phyloP scores from a whole-genome alignment of 306 rosid genomes.

The Amphicarpaea edgeworthii region DNA sequence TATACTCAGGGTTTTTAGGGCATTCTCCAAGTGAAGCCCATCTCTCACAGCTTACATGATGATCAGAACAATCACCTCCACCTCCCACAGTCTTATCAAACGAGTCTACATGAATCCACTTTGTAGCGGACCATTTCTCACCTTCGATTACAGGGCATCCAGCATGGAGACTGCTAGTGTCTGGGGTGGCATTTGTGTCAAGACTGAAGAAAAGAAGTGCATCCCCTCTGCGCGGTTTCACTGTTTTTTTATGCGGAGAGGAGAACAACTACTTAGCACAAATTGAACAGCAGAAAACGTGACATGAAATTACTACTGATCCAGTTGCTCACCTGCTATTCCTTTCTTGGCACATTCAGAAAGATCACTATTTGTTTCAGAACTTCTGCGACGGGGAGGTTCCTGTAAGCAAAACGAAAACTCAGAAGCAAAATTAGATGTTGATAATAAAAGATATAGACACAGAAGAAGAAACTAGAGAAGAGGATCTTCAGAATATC shows the following conservation, averaged over 20 bases:
- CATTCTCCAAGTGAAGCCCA: slow-evolving; percentile 99
- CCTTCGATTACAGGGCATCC: slow-evolving; percentile 98
- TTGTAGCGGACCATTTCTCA: slow-evolving; percentile 99
- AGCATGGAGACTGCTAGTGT: slow-evolving; percentile 85
- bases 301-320: slow-evolving; percentile 8
- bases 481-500: slow-evolving; percentile 34
- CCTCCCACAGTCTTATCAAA: slow-evolving; percentile 69
- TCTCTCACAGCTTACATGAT: slow-evolving; percentile 80
- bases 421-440: slow-evolving; percentile 40
- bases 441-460: background rate
- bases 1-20: slow-evolving; percentile 80
- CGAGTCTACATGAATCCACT: slow-evolving; percentile 95
- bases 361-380: slow-evolving; percentile 63
- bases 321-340: slow-evolving; percentile 72
- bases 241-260: too few species aligned
- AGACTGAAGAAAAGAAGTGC: slow-evolving; percentile 99
- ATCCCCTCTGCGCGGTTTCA: slow-evolving; percentile 93
- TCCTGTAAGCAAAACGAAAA: slow-evolving; percentile 58
- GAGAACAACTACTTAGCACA: slow-evolving; percentile 7
- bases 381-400: slow-evolving; percentile 64
- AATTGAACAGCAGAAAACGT: slow-evolving; percentile 25
- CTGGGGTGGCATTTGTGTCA: slow-evolving; percentile 76
- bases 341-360: slow-evolving; percentile 96
- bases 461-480: slow-evolving; percentile 22
- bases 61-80: slow-evolving; percentile 73